Base-by-base conservation (phyloP, 139 green algal genomes). In the Bryopsis sp. region DNA sequence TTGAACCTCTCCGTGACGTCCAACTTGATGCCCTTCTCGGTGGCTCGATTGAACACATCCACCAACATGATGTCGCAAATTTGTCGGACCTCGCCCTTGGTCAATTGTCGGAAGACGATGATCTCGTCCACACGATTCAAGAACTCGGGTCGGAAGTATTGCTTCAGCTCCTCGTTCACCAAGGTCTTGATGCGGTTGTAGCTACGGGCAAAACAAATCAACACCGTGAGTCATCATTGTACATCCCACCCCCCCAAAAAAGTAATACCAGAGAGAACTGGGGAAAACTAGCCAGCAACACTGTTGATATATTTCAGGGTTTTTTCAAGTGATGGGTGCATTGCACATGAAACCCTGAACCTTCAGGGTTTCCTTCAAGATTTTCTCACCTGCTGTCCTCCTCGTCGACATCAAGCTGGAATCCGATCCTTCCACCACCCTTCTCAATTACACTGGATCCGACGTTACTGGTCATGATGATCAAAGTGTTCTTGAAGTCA, bases 401-500 rank as follows among this genome's bases (percentile, higher is more conserved):
- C 28, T 79, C 67, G 58, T 81, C 78, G n/a, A 81, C 69, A 50
- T 86, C 74, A 29, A 89, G 72, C 64, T 77, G 71, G 71, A 71
- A 78, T 33, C 57, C 67, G 58, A 70, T 57, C 28, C 28, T 58
- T 28, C 60, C 70, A 46, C 64, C 50, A 31, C 83, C 87, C 85
- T 98, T 97, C 83, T 99, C 95, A 73, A 99, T 97, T 19, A 96
- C 93, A 35, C 72, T 86, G 58, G 79, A 84, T 36, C 94, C 94
- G 22, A 99, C 94, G 79, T 99, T 99, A 69, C 86, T 95, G 11
- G 94, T 99, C 85, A 99, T 95, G 85, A 99, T 98, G 77, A 99
- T 90, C 47, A 99, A 79, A 35, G 89, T 96, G 87, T 99, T 99
- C 84, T 98, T 99, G 86, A 99, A 99, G 85, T 98, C 90, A 33